Evolutionary conservation across 2,329 filamentous ascomycete species (phyloP), one percentile per base, ranked within the genome.

Genomic region (Cercospora sp.): DNA sequence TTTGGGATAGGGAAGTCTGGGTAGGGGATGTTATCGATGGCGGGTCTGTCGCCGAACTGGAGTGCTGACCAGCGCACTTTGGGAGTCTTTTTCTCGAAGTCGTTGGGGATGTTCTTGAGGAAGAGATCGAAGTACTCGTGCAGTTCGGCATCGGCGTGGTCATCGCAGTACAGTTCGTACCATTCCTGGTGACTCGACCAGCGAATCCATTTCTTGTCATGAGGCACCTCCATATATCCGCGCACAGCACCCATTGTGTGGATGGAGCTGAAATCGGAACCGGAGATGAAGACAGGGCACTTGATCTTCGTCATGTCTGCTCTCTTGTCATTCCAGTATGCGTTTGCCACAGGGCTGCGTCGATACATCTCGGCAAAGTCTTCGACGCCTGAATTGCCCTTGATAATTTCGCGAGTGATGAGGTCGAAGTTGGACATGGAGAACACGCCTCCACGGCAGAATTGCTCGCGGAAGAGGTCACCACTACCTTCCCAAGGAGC

Each of bases 81-180:
- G 0, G 83, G 82, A 0, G 83, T 85, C 53, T 79, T 76, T 67
- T 84, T 81, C 66, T 83, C 82, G 81, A 82, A 85, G 16, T 74
- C 81, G 63, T 85, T 86, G 0, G 81, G 67, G 0, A 76, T 74
- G 0, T 76, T 80, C 34, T 81, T 82, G 16, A 85, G 75, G 66
- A 81, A 86, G 2, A 72, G 74, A 63, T 85, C 83, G 64, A 85
- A 85, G 74, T 83, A 86, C 0, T 69, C 65, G 6, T 75, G 68
- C 0, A 85, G 76, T 62, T 85, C 82, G 1, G 79, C 74, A 10
- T 73, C 75, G 2, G 77, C 74, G 26, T 80, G 73, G 0, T 73
- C 71, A 8, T 76, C 73, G 61, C 74, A 76, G 66, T 79, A 84
- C 2, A 84, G 70, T 61, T 84, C 82, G 65, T 80, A 80, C 83